A percentile compares a stretch with the other conserved stretches of the same genome.
Evolutionary conservation across 225 moss, liverwort and hornwort species (phyloP).

Genomic region (Asterella californica): DNA sequence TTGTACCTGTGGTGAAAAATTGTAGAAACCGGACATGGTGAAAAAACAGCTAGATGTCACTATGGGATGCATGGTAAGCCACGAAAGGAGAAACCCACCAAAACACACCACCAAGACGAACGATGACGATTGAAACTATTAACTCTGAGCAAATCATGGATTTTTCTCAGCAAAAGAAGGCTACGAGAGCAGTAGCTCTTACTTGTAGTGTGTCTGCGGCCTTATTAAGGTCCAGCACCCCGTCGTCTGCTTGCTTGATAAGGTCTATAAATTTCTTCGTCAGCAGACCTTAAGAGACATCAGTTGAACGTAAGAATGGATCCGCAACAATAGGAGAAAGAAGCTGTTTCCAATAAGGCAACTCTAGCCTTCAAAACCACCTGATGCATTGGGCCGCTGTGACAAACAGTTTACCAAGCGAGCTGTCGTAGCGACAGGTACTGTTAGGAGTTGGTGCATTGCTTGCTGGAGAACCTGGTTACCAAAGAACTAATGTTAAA

Average conservation of each 20-base stretch:
- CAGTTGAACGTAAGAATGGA: constrained; percentile 1
- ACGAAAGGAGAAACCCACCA: no score
- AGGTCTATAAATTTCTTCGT: constrained; percentile 92
- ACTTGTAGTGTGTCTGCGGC: constrained; percentile 76
- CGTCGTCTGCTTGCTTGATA: constrained; percentile 84
- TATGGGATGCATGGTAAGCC: no score
- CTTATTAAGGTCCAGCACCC: constrained; percentile 81
- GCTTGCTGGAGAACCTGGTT: constrained; percentile 63
- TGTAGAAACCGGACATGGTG: no score
- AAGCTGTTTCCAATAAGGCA: not conserved
- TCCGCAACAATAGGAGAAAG: no score
- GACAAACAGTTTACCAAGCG: constrained; percentile 50
- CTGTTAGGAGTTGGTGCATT: constrained; percentile 72
- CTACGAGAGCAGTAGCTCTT: not conserved
- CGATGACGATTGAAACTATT: no score
- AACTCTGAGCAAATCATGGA: no score
- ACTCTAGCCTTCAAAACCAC: not conserved
- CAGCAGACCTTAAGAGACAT: constrained; percentile 49
- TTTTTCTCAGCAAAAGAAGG: not conserved
- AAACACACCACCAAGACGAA: no score
- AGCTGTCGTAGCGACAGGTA: constrained; percentile 86
- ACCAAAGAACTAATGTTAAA: not conserved
- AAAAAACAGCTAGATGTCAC: no score
- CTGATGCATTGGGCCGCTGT: not conserved
- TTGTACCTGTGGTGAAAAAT: no score